A percentile compares a stretch with the other conserved stretches of the same genome.
Evolutionary conservation across 1,284 basidiomycete species (phyloP).

Genomic region (Cryptococcus sp.): DNA sequence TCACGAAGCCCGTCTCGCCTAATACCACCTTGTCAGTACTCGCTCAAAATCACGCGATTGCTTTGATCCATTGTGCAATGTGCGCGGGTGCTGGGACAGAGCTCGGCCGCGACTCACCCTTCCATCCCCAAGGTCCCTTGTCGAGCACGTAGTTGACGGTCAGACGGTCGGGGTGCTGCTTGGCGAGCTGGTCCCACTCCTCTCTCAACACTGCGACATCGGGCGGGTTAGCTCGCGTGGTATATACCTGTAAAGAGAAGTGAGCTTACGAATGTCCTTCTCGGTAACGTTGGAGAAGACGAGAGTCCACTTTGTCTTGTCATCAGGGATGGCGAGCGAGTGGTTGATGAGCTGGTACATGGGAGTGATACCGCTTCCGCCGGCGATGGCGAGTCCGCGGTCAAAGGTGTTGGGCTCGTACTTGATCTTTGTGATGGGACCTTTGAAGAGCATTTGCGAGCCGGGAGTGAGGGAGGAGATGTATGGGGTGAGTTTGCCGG

Average conservation of each 20-base stretch:
- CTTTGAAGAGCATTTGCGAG: conserved; percentile 83
- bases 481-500: conserved; percentile 75
- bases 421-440: conserved; percentile 79
- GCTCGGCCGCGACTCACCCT: conserved; percentile 54
- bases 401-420: conserved; percentile 85
- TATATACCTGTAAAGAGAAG: neutral
- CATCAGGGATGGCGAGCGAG: conserved; percentile 67
- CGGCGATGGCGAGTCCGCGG: conserved; percentile 83
- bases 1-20: conserved; percentile 72
- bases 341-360: conserved; percentile 66
- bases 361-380: conserved; percentile 59
- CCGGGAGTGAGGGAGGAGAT: conserved; percentile 73
- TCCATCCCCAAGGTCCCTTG: conserved; percentile 71
- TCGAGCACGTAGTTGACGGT: conserved; percentile 86
- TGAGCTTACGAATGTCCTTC: conserved; percentile 68
- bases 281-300: conserved; percentile 90
- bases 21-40: too few relatives aligned
- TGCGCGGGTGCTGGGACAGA: too few relatives aligned
- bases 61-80: too few relatives aligned
- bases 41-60: too few relatives aligned
- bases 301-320: conserved; percentile 94
- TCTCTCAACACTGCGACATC: conserved; percentile 63
- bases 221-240: neutral
- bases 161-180: conserved; percentile 66
- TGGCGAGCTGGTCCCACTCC: conserved; percentile 74